Conservation (phyloP, 371 early-diverging fungal genomes). For the Capniomyces stellatus region DNA sequence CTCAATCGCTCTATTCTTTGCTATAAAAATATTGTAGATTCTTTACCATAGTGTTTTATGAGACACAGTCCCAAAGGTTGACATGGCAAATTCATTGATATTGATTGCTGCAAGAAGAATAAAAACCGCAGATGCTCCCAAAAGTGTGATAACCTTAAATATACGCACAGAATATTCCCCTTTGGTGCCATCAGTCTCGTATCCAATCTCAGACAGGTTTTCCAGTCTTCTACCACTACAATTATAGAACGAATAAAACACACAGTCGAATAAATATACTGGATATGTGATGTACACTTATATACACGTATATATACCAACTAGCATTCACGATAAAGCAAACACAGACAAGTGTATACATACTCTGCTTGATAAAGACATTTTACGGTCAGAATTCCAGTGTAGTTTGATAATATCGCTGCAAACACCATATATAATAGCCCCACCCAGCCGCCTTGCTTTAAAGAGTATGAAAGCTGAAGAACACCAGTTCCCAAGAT, state of each 20-base stretch:
- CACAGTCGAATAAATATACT: no score
- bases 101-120: constrained; percentile 53
- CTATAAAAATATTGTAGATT: background rate
- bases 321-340: no score
- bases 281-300: no score
- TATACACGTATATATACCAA: background rate
- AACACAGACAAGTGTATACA: no score
- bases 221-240: constrained; percentile 16
- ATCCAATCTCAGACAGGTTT: constrained; percentile 18
- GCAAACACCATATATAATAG: constrained; percentile 50
- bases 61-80: background rate
- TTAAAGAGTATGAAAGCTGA: constrained; percentile 61
- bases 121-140: constrained; percentile 59
- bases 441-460: constrained; percentile 67
- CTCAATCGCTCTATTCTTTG: background rate
- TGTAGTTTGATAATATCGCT: constrained; percentile 50
- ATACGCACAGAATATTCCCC: constrained; percentile 9
- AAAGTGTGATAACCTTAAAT: constrained; percentile 20
- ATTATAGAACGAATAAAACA: background rate
- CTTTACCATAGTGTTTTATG: background rate
- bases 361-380: constrained; percentile 49
- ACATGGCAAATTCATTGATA: constrained; percentile 21
- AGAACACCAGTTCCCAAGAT: constrained; percentile 71
- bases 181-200: constrained; percentile 16
- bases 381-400: constrained; percentile 43